Percentiles rank a stretch among this genome's conserved stretches.
phyloP scores from a whole-genome alignment of 1,284 basidiomycete genomes.

The Fomitopsis schrenkii region DNA sequence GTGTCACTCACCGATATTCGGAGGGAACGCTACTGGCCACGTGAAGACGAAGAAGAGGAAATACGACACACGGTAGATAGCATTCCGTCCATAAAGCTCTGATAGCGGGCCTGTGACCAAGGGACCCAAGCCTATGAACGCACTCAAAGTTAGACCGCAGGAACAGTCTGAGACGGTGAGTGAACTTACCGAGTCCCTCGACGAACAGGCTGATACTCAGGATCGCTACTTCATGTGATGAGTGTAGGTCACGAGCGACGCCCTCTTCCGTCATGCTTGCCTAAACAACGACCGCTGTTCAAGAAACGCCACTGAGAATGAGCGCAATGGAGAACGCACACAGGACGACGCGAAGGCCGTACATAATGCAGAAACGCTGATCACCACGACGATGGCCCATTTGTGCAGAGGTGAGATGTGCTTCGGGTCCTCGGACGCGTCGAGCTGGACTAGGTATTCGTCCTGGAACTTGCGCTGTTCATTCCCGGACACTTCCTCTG shows the following conservation, averaged over 20 bases:
- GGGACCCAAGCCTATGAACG: conserved; percentile 35
- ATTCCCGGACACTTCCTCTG: background rate
- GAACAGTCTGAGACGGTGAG: background rate
- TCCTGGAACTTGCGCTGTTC: conserved; percentile 20
- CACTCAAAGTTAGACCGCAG: background rate
- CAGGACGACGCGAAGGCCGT: conserved; percentile 72
- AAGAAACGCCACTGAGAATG: background rate
- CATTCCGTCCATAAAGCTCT: conserved; percentile 47
- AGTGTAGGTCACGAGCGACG: conserved; percentile 53
- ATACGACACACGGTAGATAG: conserved; percentile 37
- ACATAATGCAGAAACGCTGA: conserved; percentile 52
- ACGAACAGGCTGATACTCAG: conserved; percentile 73
- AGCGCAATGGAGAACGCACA: conserved; percentile 33
- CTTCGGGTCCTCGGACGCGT: conserved; percentile 49
- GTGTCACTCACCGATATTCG: conserved; percentile 34
- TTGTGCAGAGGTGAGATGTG: conserved; percentile 39
- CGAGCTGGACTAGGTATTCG: conserved; percentile 37
- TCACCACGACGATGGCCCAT: conserved; percentile 53
- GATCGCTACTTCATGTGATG: conserved; percentile 61
- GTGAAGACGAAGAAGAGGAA: conserved; percentile 39
- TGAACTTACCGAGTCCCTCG: conserved; percentile 41
- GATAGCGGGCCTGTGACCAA: conserved; percentile 49
- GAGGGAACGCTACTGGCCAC: conserved; percentile 51
- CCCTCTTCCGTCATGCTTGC: conserved; percentile 65
- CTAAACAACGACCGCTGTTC: conserved; percentile 26